Percentiles rank a stretch among this genome's conserved stretches.
These are phyloP conservation scores for Citrullus amarus DNA, from an alignment of 306 rosid species.

Conservation along the genomic window DNA sequence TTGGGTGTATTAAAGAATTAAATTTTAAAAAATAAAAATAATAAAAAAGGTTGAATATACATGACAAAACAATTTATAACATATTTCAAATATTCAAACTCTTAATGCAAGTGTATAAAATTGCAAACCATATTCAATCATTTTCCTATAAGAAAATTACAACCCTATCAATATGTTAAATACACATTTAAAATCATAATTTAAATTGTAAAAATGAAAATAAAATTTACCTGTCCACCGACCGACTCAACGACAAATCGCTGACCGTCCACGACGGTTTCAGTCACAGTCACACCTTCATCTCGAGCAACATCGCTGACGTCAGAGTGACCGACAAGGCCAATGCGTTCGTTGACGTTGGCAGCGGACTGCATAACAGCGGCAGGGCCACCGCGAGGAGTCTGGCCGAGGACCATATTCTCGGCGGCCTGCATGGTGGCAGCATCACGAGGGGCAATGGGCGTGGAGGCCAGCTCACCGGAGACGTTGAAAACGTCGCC, in stretches of 20 bases:
- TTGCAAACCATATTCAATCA: too few species aligned
- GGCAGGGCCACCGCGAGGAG: constrained; percentile 46
- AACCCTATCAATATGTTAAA: background rate
- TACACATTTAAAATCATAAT: background rate
- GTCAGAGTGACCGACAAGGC: constrained; percentile 15
- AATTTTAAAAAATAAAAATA: too few species aligned
- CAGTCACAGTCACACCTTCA: constrained; percentile 28
- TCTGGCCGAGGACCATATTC: constrained; percentile 31
- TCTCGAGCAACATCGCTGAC: constrained; percentile 16
- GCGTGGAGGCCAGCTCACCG: constrained; percentile 32
- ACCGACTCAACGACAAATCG: constrained; percentile 31
- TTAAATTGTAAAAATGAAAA: too few species aligned
- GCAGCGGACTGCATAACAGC: constrained; percentile 63
- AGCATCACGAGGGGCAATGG: constrained; percentile 37
- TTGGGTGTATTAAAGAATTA: too few species aligned
- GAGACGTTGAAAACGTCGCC: constrained; percentile 55
- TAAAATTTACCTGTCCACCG: constrained; percentile 20
- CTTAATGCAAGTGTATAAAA: too few species aligned
- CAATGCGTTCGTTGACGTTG: constrained; percentile 13
- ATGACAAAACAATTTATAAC: too few species aligned
- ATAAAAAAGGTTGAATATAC: too few species aligned
- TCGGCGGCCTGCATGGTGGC: constrained; percentile 53
- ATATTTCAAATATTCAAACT: too few species aligned
- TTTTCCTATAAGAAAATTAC: too few species aligned
- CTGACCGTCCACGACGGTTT: constrained; percentile 17